These are phyloP conservation scores for Tilletia indica DNA, from an alignment of 1,284 basidiomycete species.

Conservation along the genomic window DNA sequence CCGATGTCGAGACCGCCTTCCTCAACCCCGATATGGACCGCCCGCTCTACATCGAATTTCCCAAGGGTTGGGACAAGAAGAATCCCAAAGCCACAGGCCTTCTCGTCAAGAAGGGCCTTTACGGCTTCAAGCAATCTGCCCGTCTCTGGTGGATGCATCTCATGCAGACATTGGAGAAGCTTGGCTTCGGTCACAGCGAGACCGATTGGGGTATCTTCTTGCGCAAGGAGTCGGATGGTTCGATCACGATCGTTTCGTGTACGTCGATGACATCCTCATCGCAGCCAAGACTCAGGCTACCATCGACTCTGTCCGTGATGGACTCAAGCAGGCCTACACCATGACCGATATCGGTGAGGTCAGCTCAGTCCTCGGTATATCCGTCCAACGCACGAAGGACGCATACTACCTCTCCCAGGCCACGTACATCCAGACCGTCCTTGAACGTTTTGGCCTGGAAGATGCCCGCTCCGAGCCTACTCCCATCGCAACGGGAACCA, in stretches of 20 bases:
- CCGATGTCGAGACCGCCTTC: slow-evolving; percentile 7
- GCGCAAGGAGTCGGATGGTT: not conserved
- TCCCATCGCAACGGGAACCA: not conserved
- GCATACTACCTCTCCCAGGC: not conserved
- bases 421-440: not conserved
- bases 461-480: not conserved
- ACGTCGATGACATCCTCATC: not conserved
- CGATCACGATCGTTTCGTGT: slow-evolving; percentile 1
- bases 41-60: slow-evolving; percentile 1
- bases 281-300: not conserved
- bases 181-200: slow-evolving; percentile 2
- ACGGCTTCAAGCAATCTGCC: slow-evolving; percentile 1
- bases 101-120: slow-evolving; percentile 5
- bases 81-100: not conserved
- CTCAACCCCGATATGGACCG: slow-evolving; percentile 2
- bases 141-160: slow-evolving; percentile 8
- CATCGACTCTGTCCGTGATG: not conserved
- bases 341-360: slow-evolving; percentile 9
- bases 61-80: not conserved
- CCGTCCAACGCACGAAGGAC: slow-evolving; percentile 5
- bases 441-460: not conserved
- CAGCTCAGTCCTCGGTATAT: not conserved
- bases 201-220: slow-evolving; percentile 3
- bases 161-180: not conserved
- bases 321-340: not conserved